Percentiles rank a stretch among this genome's conserved stretches.
These are phyloP conservation scores for Fusarium pseudocircinatum DNA, from an alignment of 2,329 filamentous ascomycete species.

Conservation along the genomic window DNA sequence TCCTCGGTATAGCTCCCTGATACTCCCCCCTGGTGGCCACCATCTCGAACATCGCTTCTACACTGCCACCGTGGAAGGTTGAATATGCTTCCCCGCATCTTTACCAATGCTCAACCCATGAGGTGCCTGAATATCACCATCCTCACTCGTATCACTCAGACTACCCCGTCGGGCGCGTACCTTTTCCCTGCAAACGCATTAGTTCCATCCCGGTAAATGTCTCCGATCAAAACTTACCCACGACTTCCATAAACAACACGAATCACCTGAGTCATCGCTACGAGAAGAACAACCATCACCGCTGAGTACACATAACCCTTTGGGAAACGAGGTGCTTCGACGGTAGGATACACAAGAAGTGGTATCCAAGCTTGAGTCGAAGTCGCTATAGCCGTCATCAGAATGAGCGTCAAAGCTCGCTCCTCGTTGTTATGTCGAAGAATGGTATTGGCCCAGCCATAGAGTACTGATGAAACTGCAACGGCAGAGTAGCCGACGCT, in stretches of 20 bases:
- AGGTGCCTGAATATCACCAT: background rate
- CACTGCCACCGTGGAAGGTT: background rate
- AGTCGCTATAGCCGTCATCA: background rate
- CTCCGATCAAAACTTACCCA: background rate
- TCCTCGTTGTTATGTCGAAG: background rate
- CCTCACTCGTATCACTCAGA: background rate
- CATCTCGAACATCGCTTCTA: background rate
- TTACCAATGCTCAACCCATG: background rate
- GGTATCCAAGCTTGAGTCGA: background rate
- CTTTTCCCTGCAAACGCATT: background rate
- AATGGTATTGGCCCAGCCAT: background rate
- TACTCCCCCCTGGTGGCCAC: too few relatives aligned
- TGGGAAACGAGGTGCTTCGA: background rate
- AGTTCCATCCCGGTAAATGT: accelerated
- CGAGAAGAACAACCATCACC: background rate
- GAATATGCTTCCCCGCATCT: background rate
- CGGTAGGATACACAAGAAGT: background rate
- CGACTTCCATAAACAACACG: background rate
- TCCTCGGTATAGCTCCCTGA: too few relatives aligned
- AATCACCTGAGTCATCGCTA: background rate
- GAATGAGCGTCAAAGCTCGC: background rate
- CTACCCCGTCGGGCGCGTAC: background rate
- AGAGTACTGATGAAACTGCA: background rate
- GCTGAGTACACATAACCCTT: background rate
- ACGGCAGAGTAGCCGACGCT: background rate